Evolutionary conservation across 345 rosid genomes (phyloP), one percentile per base, ranked within the genome.

Genomic region (Kernera saxatilis): DNA sequence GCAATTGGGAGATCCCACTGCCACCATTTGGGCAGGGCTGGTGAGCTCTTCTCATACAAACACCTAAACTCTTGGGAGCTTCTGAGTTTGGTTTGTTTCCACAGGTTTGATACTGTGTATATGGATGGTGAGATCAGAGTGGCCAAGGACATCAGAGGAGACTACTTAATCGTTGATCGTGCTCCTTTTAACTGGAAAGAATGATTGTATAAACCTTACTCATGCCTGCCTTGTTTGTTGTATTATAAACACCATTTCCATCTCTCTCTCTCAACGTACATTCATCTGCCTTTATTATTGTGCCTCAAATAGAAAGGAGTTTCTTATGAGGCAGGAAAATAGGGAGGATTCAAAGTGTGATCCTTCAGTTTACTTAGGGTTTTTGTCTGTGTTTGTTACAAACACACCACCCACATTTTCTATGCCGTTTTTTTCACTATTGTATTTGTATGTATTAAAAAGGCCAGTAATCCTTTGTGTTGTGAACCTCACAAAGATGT

Each of bases 21-120:
- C 97, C 98, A 45, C 97, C 98, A 7, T 90, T 87, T 66, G 97
- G 97, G 70, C 79, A 86, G 83, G 98, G 98, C 54, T 93, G 96
- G 98, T 92, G 64, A 82, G 98, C 37, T 46, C 10, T 53, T 52
- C 15, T 17, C 12, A 1, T 9, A 11, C 26, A 50, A 50, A 23
- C 32, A 49, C 12, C 30, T 12, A 29, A 29, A 29, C 39, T 44
- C 35, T 3, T 27, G 53, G 23, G 54, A 13, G n/a, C n/a, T n/a
- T n/a, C n/a, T 17, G 75, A 10, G n/a, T 51, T 27, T 39, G 63
- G 32, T 13, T 45, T 56, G 55, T 37, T 64, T 48, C 2, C 72
- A 17, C 69, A 85, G 96, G 96, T 85, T 89, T 77, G 92, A 87
- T 36, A 65, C 77, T 27, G 78, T 89, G 19, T 89, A 84, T 76